Evolutionary conservation across 2,329 filamentous ascomycete genomes (phyloP), one percentile per base, ranked within the genome.

Genomic region (Akanthomyces uredinophilus): DNA sequence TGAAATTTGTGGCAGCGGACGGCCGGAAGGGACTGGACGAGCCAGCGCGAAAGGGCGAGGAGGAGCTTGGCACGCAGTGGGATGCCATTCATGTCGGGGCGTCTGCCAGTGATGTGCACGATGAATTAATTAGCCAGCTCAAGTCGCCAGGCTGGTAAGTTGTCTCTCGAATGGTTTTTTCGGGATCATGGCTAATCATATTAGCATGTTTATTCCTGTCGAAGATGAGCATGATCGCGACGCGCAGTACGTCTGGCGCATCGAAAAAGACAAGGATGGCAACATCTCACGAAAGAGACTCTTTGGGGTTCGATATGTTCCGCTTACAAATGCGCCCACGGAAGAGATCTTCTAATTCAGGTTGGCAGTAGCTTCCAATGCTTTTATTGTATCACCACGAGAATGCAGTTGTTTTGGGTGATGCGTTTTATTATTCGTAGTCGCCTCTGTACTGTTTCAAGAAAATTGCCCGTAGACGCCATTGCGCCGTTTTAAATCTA

Each of bases 71-170:
- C 64, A 76, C 74, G 35, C 82, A 86, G 0, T 99, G 94, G 81
- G 92, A 98, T 80, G 93, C 90, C 2, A 98, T 99, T 64, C 95
- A 98, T 72, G 95, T 98, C 3, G 95, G 95, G 0, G 95, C 95
- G 0, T 90, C 92, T 8, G 94, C 94, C 0, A 83, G 78, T 27
- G 83, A 86, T 70, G 76, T 96, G 60, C 93, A 96, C 72, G 71
- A 83, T 20, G 83, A 84, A 63, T 75, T 98, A 66, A 76, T 96
- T 51, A 83, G 87, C 35, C 95, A 98, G 78, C 77, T 99, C 67
- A 86, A 86, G 65, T 78, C 83, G 3, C 94, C 94, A 0, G 95
- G 95, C 0, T 81, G 87, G 78, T 83, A 64, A 69, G 77, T 69
- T 59, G 18, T 50, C 4, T 2, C 4, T 18, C 20, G 20, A 68